These are phyloP conservation scores for Helotiales sp. DNA, from an alignment of 2,329 filamentous ascomycete species.

Conservation along the genomic window DNA sequence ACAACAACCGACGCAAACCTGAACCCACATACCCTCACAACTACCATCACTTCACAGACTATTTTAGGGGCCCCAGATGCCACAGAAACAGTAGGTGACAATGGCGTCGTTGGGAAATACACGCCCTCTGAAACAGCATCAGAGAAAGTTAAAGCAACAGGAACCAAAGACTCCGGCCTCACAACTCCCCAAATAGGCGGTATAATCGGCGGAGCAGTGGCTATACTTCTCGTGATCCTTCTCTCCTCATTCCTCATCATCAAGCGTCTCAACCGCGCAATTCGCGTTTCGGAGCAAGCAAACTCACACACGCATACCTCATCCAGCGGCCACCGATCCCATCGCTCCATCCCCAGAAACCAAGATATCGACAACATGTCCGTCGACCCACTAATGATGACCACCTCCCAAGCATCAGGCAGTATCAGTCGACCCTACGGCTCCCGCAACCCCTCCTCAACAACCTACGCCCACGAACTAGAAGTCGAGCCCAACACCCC, in stretches of 20 bases:
- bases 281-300: constrained; percentile 43
- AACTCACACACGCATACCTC: constrained; percentile 27
- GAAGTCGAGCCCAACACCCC: constrained; percentile 30
- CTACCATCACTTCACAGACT: constrained; percentile 44
- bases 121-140: constrained; percentile 30
- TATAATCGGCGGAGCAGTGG: constrained; percentile 57
- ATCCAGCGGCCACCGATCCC: constrained; percentile 26
- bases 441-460: constrained; percentile 22
- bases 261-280: constrained; percentile 50
- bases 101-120: constrained; percentile 31
- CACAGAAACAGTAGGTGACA: constrained; percentile 21
- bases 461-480: constrained; percentile 26
- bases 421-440: constrained; percentile 27
- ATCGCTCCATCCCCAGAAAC: constrained; percentile 6
- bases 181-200: constrained; percentile 53
- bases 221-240: constrained; percentile 54
- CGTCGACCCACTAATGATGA: constrained; percentile 41
- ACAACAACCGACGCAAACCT: constrained; percentile 53
- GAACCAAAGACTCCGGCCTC: constrained; percentile 45
- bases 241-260: constrained; percentile 55
- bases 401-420: constrained; percentile 25
- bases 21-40: constrained; percentile 48
- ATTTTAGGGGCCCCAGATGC: constrained; percentile 46
- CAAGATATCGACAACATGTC: constrained; percentile 37
- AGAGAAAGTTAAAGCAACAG: constrained; percentile 38